Conservation (phyloP, 169 alveolate species). For the Prorocentrum cordatum region DNA sequence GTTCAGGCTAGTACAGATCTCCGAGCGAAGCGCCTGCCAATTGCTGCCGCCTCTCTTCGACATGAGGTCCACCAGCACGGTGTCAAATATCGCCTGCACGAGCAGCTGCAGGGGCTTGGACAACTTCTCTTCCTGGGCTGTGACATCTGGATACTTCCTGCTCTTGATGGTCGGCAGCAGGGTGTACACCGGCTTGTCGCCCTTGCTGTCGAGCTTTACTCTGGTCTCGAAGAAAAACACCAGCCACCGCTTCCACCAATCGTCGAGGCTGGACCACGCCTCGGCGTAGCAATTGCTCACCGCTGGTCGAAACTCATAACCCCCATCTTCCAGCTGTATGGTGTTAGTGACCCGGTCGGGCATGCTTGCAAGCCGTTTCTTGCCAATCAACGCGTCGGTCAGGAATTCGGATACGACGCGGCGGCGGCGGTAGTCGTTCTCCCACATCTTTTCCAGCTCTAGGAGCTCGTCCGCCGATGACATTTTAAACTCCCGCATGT, state of each 20-base stretch:
- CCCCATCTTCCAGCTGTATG: constrained; percentile 21
- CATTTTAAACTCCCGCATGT: background rate
- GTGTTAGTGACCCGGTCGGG: constrained; percentile 53
- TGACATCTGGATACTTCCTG: no score
- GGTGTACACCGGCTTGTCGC: background rate
- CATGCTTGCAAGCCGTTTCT: constrained; percentile 45
- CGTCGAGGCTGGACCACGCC: no score
- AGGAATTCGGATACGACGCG: constrained; percentile 23
- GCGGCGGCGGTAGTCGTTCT: background rate
- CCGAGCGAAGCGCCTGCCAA: background rate
- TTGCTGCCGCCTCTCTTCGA: background rate
- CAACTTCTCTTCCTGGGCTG: no score
- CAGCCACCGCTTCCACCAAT: constrained; percentile 6
- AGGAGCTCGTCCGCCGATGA: background rate
- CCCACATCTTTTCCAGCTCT: background rate
- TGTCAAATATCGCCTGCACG: constrained; percentile 31
- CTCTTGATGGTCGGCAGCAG: background rate
- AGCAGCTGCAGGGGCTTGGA: no score
- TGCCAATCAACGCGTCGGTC: constrained; percentile 23
- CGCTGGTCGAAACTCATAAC: no score
- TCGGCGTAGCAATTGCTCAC: constrained; percentile 23
- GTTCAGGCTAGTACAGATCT: background rate
- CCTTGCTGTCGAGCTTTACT: background rate
- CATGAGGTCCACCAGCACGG: background rate
- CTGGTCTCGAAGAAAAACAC: constrained; percentile 2